Evolutionary conservation across 805 yeast species (phyloP), one percentile per base, ranked within the genome.

Genomic region (Debaryomyces tyrocola): DNA sequence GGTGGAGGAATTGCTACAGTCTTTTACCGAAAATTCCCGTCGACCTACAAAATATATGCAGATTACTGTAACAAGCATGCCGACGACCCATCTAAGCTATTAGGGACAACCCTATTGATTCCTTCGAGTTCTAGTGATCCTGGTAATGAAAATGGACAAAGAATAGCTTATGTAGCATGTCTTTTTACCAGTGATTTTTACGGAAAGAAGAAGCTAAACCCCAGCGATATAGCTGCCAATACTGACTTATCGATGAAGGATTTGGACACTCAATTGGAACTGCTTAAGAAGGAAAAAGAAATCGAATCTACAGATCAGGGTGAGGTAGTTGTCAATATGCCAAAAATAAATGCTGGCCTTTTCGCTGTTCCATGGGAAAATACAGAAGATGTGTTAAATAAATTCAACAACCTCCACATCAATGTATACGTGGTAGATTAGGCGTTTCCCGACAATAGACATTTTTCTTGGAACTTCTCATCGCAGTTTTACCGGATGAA

Each of bases 1-100:
- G 94, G 94, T 4, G 92, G 88, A 3, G 96, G 96, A 0, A 78
- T 89, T 2, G 96, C 96, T 0, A 71, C 70, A 3, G 77, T 66
- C 20, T 80, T 89, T 56, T 77, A 74, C 20, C 44, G 54, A 14
- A 62, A 68, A 39, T 88, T 75, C 60, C 90, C 89, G 2, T 57
- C 69, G 2, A 79, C 92, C 4, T 85, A 79, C 54, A 52, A 60
- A 38, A 51, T 56, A 4, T 87, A 89, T 55, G 52, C 59, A 12
- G 54, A 63, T 1, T 70, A 74, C 53, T 83, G 87, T 58, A 40
- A 47, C 5, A 39, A 56, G 7, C 50, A 52, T 21, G 40, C 55
- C 3, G 45, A 51, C 29, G 49, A 55, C 8, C 55, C 56, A 45
- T 33, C 53, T 0, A 53, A 60, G 11, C 67, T 84, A 9, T 55